Base-by-base conservation (phyloP, 1,139 yeast species). In the Geotrichum cucujoidarum region DNA sequence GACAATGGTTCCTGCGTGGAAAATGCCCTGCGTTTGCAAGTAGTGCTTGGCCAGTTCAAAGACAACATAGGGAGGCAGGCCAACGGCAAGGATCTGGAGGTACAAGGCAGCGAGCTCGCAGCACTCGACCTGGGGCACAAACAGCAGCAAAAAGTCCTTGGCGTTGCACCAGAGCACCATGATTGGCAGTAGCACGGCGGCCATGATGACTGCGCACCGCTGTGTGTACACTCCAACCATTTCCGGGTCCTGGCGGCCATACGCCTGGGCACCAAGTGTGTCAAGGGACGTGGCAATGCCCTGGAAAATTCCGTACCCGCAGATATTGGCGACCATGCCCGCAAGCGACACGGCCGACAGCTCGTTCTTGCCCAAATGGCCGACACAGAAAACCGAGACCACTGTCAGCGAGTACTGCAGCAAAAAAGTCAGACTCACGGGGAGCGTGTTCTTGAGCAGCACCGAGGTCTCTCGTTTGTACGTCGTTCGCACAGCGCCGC, bases 11-110 rank as follows among this genome's bases (percentile, higher is more conserved):
- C 94, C 86, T 0, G 97, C 96, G 59, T 86, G 94, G 70, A 87
- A 89, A 22, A 88, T 85, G 6, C 95, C 95, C 65, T 90, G 97
- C 0, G 95, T 90, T 67, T 89, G 97, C 51, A 90, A 67, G 60
- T 79, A 89, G 54, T 95, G 75, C 63, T 89, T 89, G 25, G 85
- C 77, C 56, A 81, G 80, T 64, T 90, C 97, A 65, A 89, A 89
- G 37, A 85, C 66, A 25, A 88, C 83, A 64, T 85, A 88, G 0
- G 87, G 90, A 0, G 96, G 96, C 1, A 87, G 89, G 6, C 95
- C 96, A 11, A 80, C 58, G 3, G 83, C 75, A 60, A 86, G 69
- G 3, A 83, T 71, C 49, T 86, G 72, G 52, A 90, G 70, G 60
- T 83, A 89, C 35, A 67, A 62, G 24, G 83, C 73, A 0, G 97